Percentiles rank a stretch among this genome's conserved stretches.
phyloP scores from a whole-genome alignment of 2,329 filamentous ascomycete species.

The Zelopaecilomyces penicillatus region DNA sequence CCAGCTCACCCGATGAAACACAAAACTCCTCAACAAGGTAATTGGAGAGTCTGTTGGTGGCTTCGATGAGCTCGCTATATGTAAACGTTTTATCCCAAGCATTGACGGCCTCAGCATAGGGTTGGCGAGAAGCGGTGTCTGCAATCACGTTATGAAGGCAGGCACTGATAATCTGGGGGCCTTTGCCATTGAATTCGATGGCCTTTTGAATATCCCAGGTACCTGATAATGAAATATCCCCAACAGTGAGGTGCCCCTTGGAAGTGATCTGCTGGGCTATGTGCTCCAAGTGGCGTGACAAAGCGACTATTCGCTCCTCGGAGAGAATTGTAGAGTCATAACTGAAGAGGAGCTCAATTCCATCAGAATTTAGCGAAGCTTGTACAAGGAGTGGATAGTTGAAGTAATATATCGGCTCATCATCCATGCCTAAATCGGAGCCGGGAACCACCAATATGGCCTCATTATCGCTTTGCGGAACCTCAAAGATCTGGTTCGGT shows the following conservation, averaged over 20 bases:
- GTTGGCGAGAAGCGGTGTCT: not conserved
- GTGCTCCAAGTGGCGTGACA: constrained; percentile 10
- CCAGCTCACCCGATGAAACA: constrained; percentile 1
- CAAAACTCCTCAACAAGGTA: not conserved
- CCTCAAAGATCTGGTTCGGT: not conserved
- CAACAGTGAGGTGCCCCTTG: not conserved
- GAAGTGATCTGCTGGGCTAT: constrained; percentile 9
- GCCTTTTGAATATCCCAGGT: constrained; percentile 1
- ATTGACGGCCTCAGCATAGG: constrained; percentile 1
- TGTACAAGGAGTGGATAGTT: constrained; percentile 11
- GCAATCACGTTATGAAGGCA: constrained; percentile 2
- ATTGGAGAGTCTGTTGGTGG: constrained; percentile 27
- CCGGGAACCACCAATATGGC: not conserved
- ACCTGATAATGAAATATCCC: constrained; percentile 1
- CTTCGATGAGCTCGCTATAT: constrained; percentile 14
- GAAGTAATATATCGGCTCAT: constrained; percentile 9
- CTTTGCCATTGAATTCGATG: not conserved
- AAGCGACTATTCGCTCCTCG: constrained; percentile 4
- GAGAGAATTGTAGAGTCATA: constrained; percentile 7
- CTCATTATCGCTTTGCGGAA: not conserved
- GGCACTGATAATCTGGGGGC: not conserved
- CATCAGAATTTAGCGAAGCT: constrained; percentile 1
- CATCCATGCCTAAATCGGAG: not conserved
- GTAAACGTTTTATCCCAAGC: constrained; percentile 4
- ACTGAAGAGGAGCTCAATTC: constrained; percentile 2